phyloP scores from a whole-genome alignment of 257 asterid species.

The Gardenia jasminoides region DNA sequence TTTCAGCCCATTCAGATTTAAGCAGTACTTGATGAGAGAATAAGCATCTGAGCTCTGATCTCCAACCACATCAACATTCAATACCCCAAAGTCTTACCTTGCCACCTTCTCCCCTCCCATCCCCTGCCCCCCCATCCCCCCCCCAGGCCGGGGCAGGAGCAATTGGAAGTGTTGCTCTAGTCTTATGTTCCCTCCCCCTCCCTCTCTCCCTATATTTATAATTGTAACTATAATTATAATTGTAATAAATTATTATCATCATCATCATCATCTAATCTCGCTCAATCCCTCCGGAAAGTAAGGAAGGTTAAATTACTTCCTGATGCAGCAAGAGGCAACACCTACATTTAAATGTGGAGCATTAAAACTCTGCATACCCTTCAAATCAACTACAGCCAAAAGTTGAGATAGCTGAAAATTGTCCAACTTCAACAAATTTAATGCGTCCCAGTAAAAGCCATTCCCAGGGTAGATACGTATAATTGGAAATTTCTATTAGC shows the following conservation, averaged over 20 bases:
- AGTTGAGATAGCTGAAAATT: not conserved
- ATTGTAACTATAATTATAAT: too few relatives aligned
- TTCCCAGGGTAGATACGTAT: not conserved
- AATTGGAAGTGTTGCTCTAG: not conserved
- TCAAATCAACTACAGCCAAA: not conserved
- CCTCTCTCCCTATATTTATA: not conserved
- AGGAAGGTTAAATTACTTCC: not conserved
- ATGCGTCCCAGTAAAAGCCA: not conserved
- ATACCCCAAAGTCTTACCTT: not conserved
- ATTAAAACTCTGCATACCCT: not conserved
- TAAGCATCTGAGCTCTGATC: not conserved
- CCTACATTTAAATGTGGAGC: not conserved
- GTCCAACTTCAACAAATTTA: not conserved
- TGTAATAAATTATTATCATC: too few relatives aligned
- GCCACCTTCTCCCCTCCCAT: not conserved
- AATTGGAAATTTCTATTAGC: not conserved
- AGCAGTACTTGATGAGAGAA: not conserved
- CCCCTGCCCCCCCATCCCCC: too few relatives aligned
- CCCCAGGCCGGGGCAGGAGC: too few relatives aligned
- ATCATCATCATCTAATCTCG: not conserved
- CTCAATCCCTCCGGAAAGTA: not conserved
- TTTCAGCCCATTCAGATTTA: not conserved
- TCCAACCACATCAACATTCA: not conserved
- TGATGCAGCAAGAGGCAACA: not conserved
- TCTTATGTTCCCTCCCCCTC: not conserved